These are phyloP conservation scores for Turnera subulata DNA, from an alignment of 345 rosid genomes.

Conservation along the genomic window DNA sequence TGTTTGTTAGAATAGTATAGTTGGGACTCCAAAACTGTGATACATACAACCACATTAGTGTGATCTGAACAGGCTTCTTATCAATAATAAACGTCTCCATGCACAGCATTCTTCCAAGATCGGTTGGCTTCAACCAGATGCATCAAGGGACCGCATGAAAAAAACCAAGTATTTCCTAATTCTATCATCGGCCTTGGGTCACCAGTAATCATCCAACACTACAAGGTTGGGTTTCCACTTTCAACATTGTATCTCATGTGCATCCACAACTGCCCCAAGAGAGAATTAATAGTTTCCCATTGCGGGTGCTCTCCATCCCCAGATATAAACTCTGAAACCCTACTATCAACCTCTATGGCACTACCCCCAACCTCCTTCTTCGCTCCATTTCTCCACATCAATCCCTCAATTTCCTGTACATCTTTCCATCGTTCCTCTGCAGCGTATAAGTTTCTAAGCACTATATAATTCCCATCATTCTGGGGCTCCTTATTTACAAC, in stretches of 20 bases:
- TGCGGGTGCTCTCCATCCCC: slow-evolving; percentile 47
- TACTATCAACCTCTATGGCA: slow-evolving; percentile 48
- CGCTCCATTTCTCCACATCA: slow-evolving; percentile 59
- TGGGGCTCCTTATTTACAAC: slow-evolving; percentile 40
- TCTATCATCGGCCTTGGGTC: background rate
- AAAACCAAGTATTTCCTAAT: too few relatives aligned
- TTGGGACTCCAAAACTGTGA: too few relatives aligned
- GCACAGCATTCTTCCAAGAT: too few relatives aligned
- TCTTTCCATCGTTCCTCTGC: slow-evolving; percentile 57
- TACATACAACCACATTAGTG: too few relatives aligned
- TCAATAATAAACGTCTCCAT: too few relatives aligned
- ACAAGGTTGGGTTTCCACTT: slow-evolving; percentile 3
- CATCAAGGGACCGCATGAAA: too few relatives aligned
- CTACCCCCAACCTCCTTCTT: slow-evolving; percentile 73
- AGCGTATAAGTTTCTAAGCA: slow-evolving; percentile 67
- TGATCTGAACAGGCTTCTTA: too few relatives aligned
- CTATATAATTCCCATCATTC: slow-evolving; percentile 61
- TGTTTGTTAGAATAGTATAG: too few relatives aligned
- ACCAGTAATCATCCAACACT: background rate
- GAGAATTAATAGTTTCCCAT: slow-evolving; percentile 30
- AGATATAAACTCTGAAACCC: slow-evolving; percentile 56
- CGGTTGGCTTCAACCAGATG: too few relatives aligned
- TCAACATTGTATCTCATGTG: slow-evolving; percentile 48
- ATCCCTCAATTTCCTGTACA: slow-evolving; percentile 41
- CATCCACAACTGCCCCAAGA: slow-evolving; percentile 36